Base-by-base conservation (phyloP, 2,329 filamentous ascomycete species). In the Coccinonectria pachysandricola region DNA sequence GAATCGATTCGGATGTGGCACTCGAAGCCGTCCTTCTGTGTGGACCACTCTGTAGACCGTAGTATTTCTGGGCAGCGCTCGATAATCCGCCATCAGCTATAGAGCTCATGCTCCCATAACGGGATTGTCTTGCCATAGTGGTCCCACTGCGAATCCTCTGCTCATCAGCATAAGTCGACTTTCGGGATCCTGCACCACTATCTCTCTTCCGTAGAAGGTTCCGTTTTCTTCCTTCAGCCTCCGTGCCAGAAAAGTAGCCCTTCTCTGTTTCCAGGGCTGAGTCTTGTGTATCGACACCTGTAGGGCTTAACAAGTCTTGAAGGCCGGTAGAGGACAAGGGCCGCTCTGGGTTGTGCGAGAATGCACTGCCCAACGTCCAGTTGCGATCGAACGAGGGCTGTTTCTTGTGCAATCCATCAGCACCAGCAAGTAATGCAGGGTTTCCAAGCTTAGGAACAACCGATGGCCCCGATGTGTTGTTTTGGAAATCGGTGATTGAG, bases 171-270 rank as follows among this genome's bases (percentile, higher is more conserved):
- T 85, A 80, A 54, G 83, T 93, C 8, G 79, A 74, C 41, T 81
- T 79, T 23, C 76, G 69, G 19, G 79, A 76, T 52, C 84, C 73
- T 15, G 56, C 60, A 24, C 31, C 55, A 35, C 72, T 77, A 33
- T 75, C 72, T 31, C 82, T 77, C 58, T 91, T 92, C 53, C 83
- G 84, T 38, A 95, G 62, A 23, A 91, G 65, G 48, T 85, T 92
- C 23, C 82, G 72, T 43, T 72, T 75, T 31, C 79, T 74, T 21
- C 71, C 71, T 37, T 95, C 86, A 8, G 76, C 64, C 46, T 96
- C 88, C 10, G 80, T 81, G 3, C 87, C 85, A 6, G 88, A 95
- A 49, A 95, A 94, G 53, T 96, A 96, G 13, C 87, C 88, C 18
- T 85, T 73, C 45, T 96, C 91, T 10, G 84, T 54, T 34, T 92